These are phyloP conservation scores for Stentor roeselii DNA, from an alignment of 73 alveolate species.

Conservation along the genomic window DNA sequence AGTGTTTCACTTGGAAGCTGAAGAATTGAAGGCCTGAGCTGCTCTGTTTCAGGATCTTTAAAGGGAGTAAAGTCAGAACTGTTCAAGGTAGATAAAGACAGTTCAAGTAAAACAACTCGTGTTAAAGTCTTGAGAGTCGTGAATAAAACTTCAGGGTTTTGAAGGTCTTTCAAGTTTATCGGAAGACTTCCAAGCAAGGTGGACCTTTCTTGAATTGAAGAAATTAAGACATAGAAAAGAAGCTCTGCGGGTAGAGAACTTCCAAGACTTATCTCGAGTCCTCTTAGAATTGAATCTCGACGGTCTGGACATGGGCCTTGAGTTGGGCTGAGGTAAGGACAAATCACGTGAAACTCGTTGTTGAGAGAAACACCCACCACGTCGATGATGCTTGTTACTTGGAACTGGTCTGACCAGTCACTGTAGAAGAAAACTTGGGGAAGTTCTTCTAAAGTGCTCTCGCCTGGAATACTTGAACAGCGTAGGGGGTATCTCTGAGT, in stretches of 20 bases:
- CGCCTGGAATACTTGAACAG: background rate
- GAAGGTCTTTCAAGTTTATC: background rate
- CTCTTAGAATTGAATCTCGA: background rate
- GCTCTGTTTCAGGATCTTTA: conserved; percentile 6
- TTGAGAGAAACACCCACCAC: background rate
- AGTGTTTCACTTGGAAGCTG: background rate
- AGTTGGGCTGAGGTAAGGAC: background rate
- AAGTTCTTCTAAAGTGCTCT: conserved; percentile 4
- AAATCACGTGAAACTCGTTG: background rate
- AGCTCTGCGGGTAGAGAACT: background rate
- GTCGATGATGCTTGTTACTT: background rate
- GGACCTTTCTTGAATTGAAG: background rate
- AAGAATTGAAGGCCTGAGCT: background rate
- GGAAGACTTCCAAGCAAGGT: background rate
- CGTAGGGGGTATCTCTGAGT: background rate
- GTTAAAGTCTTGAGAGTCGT: background rate
- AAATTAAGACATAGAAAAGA: background rate
- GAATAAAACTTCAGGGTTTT: background rate
- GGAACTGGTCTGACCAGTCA: background rate
- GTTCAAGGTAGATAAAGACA: background rate
- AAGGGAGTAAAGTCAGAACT: background rate
- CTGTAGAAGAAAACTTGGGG: background rate
- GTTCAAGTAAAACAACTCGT: background rate
- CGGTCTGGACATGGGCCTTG: background rate
- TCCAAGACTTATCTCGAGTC: background rate